Base-by-base conservation (phyloP, 1,284 basidiomycete species). In the Tylopilus sp. region DNA sequence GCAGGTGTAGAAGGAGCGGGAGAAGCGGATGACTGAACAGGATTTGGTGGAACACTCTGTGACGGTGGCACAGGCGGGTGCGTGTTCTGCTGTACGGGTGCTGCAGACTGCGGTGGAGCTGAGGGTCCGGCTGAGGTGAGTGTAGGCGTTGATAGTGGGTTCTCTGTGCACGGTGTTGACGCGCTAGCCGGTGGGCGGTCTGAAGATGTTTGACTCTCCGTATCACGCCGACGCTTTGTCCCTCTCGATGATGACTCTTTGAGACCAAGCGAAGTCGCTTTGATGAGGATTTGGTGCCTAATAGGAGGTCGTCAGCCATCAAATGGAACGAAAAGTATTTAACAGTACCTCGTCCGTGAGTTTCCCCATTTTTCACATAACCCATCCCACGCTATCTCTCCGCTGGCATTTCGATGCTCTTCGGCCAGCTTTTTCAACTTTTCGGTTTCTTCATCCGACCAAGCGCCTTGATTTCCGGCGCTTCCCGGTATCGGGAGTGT, bases 221-320 rank as follows among this genome's bases (percentile, higher is more conserved):
- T 69, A 52, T 78, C 71, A 68, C 78, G 73, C 39, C 82, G 75
- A 36, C 86, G 76, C 59, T 88, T 88, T 19, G 74, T 71, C 1
- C 79, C 81, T 31, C 83, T 69, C 1, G 77, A 80, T 5, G 84
- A 80, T 51, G 82, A 86, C 56, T 86, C 84, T 65, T 88, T 88
- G 36, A 89, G 69, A 6, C 83, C 82, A 23, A 89, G 66, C n/a
- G 76, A 71, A 1, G 84, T 88, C 4, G 86, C 87, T 63, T 87
- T 88, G 54, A 87, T 77, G 28, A 89, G 69, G 45, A 89, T 88
- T 64, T 89, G 86, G 58, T 87, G 85, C 59, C 86, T 89, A 56
- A 25, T 7, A 25, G 16, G 46, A 43, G 12, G 31, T 15, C 42
- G 29, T 15, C 44, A 65, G 50, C 15, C 18, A 41, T 46, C 18